Conservation (phyloP, 176 grass and related monocot species). For the Ensete ventricosum region DNA sequence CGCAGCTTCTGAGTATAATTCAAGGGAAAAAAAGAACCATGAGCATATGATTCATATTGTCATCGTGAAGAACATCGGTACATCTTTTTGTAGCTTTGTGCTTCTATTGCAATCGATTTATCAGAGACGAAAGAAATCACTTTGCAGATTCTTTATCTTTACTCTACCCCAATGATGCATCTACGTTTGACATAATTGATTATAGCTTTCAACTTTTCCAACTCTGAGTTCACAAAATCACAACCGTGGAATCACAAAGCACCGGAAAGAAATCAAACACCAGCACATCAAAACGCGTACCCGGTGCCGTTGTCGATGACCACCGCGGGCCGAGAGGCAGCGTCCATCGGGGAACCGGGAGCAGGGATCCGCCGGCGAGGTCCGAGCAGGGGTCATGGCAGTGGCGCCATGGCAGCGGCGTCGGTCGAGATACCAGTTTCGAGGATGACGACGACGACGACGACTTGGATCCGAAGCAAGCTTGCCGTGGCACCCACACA, state of each 20-base stretch:
- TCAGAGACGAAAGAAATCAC: neutral
- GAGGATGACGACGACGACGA: neutral
- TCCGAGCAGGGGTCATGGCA: slow-evolving; percentile 2
- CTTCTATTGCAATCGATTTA: neutral
- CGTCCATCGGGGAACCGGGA: slow-evolving; percentile 39
- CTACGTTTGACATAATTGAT: neutral
- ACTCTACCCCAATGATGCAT: neutral
- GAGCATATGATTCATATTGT: no score
- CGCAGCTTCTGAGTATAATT: no score
- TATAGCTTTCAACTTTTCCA: neutral
- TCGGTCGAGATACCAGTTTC: neutral
- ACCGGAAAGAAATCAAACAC: neutral
- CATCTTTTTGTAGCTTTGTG: neutral
- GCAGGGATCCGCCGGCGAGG: slow-evolving; percentile 3
- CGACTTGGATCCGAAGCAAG: neutral
- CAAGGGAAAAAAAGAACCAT: no score
- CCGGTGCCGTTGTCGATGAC: slow-evolving; percentile 95
- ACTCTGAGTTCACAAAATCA: neutral
- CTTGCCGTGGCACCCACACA: neutral
- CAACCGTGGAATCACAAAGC: no score
- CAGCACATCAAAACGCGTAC: slow-evolving; percentile 21
- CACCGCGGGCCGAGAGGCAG: slow-evolving; percentile 69
- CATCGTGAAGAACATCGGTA: no score
- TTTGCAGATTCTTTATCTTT: neutral
- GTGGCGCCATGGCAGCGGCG: neutral